phyloP scores from a whole-genome alignment of 371 early-diverging fungal genomes.

The Syncephalastrum sp. region DNA sequence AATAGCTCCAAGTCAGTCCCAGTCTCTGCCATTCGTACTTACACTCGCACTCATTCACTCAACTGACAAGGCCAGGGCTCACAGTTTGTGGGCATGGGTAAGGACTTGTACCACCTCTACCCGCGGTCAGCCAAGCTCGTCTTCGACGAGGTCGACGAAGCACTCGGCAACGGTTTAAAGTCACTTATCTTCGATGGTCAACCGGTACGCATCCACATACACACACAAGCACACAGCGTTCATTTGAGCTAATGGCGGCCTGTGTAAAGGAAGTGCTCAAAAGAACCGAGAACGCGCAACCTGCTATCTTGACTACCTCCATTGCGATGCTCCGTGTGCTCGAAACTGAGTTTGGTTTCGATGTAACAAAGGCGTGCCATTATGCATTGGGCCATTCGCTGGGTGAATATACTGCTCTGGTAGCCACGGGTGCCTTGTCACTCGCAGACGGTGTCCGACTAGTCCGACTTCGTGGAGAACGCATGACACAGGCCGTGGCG shows the following conservation, averaged over 20 bases:
- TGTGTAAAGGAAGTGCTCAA: conserved; percentile 61
- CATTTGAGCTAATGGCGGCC: neutral
- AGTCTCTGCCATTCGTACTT: neutral
- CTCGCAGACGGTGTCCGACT: conserved; percentile 81
- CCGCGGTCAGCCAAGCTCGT: conserved; percentile 71
- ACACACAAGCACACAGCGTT: neutral
- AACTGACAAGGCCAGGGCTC: conserved; percentile 73
- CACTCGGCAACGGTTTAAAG: conserved; percentile 66
- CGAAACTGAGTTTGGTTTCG: conserved; percentile 80
- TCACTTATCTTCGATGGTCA: conserved; percentile 87
- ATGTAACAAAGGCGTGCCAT: conserved; percentile 66
- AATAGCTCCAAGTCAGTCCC: neutral
- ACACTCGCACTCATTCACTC: conserved; percentile 12
- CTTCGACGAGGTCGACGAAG: conserved; percentile 90
- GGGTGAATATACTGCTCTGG: conserved; percentile 92
- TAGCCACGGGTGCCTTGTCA: conserved; percentile 76
- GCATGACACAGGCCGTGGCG: conserved; percentile 82
- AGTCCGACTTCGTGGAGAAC: conserved; percentile 81
- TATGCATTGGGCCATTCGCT: conserved; percentile 91
- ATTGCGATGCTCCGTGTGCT: conserved; percentile 87
- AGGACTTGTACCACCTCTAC: conserved; percentile 81
- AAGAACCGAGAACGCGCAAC: conserved; percentile 90
- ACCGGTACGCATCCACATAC: conserved; percentile 36
- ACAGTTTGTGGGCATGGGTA: conserved; percentile 92
- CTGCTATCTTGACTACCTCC: conserved; percentile 91